Base-by-base conservation (phyloP, 2,329 filamentous ascomycete species). In the Aureobasidium melanogenum region DNA sequence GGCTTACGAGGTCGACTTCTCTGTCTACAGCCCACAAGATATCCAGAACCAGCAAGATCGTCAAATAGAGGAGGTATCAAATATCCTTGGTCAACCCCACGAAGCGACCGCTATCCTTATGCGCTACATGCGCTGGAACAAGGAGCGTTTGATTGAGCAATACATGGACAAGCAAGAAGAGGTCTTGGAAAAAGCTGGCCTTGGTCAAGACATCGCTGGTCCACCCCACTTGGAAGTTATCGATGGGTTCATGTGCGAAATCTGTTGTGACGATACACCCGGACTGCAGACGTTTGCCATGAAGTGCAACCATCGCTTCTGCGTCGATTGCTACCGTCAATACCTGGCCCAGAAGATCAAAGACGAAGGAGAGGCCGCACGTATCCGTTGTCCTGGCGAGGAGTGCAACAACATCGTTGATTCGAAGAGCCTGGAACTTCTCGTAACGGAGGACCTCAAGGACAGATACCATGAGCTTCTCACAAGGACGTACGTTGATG, bases 251-350 rank as follows among this genome's bases (percentile, higher is more conserved):
- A 80, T 84, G 68, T 99, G 94, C 76, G 91, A 96, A 64, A 99
- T 99, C 66, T 99, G 94, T 77, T 97, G 89, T 74, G 92, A 97
- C 69, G 94, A 99, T 66, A 88, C 83, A 22, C 80, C 85, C 0
- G 85, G 83, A 0, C 76, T 97, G 22, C 74, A 89, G 72, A 91
- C 89, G 2, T 97, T 97, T 75, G 91, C 93, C 28, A 90, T 99
- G 84, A 96, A 90, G 71, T 99, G 94, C 73, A 90, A 87, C 1
- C 94, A 99, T 73, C 84, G 94, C 55, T 99, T 94, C 73, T 99
- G 94, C 68, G 86, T 92, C 36, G 84, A 91, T 69, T 99, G 94
- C 77, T 99, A 97, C 72, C 82, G 86, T 28, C 91, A 96, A 56
- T 99, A 99, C 69, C 77, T 99, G 28, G 83, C 80, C 1, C 92